A percentile compares a stretch with the other conserved stretches of the same genome.
Evolutionary conservation across 148 eudicot species (phyloP).

Genomic region (Cornus suecica): DNA sequence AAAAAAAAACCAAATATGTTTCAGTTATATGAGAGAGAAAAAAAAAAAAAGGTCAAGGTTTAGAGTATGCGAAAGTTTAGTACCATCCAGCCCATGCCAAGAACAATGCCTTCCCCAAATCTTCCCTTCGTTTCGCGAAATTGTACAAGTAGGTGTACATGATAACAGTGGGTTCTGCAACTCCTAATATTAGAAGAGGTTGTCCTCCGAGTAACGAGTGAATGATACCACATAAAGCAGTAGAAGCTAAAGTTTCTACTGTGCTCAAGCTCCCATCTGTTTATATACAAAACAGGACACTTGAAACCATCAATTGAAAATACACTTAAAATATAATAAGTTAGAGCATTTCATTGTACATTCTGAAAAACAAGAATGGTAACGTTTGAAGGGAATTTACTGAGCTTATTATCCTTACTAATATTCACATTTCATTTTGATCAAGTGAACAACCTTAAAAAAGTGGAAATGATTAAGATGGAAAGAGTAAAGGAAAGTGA

Average conservation of each 20-base stretch:
- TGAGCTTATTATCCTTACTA: no score
- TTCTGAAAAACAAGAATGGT: no score
- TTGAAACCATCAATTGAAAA: not conserved
- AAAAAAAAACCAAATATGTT: no score
- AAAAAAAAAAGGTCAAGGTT: not conserved
- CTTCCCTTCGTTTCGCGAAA: constrained; percentile 28
- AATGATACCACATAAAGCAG: constrained; percentile 53
- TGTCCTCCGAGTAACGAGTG: constrained; percentile 54
- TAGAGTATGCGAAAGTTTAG: not conserved
- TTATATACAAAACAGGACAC: not conserved
- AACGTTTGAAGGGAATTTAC: no score
- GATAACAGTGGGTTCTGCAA: constrained; percentile 58
- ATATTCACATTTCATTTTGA: no score
- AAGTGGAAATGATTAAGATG: no score
- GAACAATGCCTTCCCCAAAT: constrained; percentile 31
- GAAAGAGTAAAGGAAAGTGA: no score
- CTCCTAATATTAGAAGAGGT: constrained; percentile 52
- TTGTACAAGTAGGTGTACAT: constrained; percentile 53
- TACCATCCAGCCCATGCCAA: constrained; percentile 57
- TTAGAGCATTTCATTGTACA: no score
- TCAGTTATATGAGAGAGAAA: not conserved
- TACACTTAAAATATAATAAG: not conserved
- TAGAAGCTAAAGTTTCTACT: constrained; percentile 44
- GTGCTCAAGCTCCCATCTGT: constrained; percentile 40
- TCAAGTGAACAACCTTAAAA: no score